Conservation (phyloP, 2,329 filamentous ascomycete genomes). For the Cordyceps cateniannulata region DNA sequence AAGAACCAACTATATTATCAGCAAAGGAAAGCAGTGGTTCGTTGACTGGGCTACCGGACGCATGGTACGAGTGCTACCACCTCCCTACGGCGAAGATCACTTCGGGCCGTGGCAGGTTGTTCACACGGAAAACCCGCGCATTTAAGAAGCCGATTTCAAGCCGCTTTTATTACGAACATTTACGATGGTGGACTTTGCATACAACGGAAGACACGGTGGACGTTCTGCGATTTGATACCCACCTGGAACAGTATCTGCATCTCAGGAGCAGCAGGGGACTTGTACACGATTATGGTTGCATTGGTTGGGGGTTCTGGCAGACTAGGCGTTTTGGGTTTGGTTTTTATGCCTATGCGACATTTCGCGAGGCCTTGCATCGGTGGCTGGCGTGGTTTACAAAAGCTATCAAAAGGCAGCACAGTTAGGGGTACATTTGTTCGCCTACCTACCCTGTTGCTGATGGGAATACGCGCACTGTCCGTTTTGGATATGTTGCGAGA, state of each 20-base stretch:
- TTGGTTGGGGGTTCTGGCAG: not conserved
- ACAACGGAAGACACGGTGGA: not conserved
- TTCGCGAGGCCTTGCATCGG: not conserved
- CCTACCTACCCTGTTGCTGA: not conserved
- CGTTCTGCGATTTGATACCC: not conserved
- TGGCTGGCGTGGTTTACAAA: conserved; percentile 1
- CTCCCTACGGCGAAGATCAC: conserved; percentile 45
- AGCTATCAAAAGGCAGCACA: not conserved
- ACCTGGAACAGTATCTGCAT: not conserved
- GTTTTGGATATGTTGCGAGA: not conserved
- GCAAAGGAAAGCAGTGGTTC: conserved; percentile 50
- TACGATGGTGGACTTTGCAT: not conserved
- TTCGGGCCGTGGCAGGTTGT: conserved; percentile 45
- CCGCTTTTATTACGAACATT: conserved; percentile 3
- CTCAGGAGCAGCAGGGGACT: not conserved
- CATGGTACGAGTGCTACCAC: conserved; percentile 47
- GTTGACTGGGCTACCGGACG: conserved; percentile 54
- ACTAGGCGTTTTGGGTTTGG: conserved; percentile 2
- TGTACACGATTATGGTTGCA: conserved; percentile 8
- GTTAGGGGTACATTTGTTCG: not conserved
- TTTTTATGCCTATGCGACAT: not conserved
- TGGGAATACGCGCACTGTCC: not conserved
- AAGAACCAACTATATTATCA: conserved; percentile 52
- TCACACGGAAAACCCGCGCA: conserved; percentile 41
- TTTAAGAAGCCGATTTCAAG: conserved; percentile 23